Evolutionary conservation across 495 filamentous ascomycete species (phyloP), one percentile per base, ranked within the genome.

Genomic region (Daldinia concentrica): DNA sequence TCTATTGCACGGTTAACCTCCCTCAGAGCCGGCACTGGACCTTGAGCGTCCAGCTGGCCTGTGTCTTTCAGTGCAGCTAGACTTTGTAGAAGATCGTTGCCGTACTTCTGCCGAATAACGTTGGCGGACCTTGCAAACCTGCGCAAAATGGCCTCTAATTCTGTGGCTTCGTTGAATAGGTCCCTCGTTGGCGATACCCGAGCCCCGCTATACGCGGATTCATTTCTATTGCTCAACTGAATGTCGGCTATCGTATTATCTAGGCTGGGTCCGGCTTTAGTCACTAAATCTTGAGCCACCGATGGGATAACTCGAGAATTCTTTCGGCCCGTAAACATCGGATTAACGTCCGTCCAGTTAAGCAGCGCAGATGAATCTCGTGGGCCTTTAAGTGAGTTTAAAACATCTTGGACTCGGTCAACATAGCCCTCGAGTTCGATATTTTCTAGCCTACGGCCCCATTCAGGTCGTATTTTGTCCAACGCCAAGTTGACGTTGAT

Each of bases 381-480:
- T 11, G 8, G 17, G 0, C 54, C 51, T n/a, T 24, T 51, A 32
- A 62, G 72, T 5, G 59, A 52, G 17, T 80, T 61, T 14, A 87
- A 58, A 14, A 85, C 54, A 3, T 39, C 30, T 61, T 87, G 84
- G 0, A 83, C 81, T 50, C 71, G 19, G 9, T 72, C 24, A 17
- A 89, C 37, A 65, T 87, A 84, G 5, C 71, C 17, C 1, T 76
- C 79, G 1, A 89, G 69, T 54, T 83, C 77, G 9, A 77, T 51
- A 59, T 89, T 89, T 14, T 78, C 73, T 30, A 75, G 80, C 32
- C 84, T 65, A 0, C 84, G 80, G 32, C 69, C 39, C 87, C 87
- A 89, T 62, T 88, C 86, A 2, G 80, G 77, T 8, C 62, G 36
- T 19, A 88, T 71, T 1, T 61, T 67, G 3, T 82, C 69, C n/a